phyloP scores from a whole-genome alignment of 148 eudicot species.

The Chenopodium berlandieri region DNA sequence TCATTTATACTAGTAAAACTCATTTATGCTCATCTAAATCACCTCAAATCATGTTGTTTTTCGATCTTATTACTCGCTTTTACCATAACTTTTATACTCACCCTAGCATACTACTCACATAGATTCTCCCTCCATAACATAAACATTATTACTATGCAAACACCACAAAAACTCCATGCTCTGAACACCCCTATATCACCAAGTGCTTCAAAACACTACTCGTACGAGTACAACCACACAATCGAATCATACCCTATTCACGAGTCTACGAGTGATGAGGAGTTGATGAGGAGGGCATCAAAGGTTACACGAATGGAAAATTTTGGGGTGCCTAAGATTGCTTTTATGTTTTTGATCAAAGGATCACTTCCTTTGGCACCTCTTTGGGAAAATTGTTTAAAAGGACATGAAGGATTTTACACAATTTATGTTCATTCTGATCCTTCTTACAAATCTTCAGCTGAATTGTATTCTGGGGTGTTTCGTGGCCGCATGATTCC shows the following conservation, averaged over 20 bases:
- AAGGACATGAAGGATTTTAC: conserved; percentile 58
- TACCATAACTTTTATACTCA: conserved; percentile 21
- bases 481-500: conserved; percentile 67
- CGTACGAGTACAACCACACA: neutral
- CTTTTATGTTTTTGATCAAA: conserved; percentile 75
- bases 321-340: conserved; percentile 51
- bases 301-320: conserved; percentile 37
- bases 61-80: conserved; percentile 16
- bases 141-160: neutral
- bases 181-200: neutral
- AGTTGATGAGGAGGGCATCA: conserved; percentile 61
- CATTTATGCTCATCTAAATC: conserved; percentile 14
- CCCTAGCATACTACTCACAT: conserved; percentile 17
- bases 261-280: conserved; percentile 40
- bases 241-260: neutral
- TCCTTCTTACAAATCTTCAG: conserved; percentile 39
- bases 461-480: conserved; percentile 43
- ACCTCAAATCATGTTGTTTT: conserved; percentile 21
- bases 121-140: neutral
- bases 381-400: conserved; percentile 80
- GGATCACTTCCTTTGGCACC: conserved; percentile 61
- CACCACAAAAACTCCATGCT: conserved; percentile 12
- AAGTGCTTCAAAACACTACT: neutral
- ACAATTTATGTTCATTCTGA: conserved; percentile 77
- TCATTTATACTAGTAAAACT: conserved; percentile 9